Base-by-base conservation (phyloP, 129 eudicot genomes). In the Silybum marianum region DNA sequence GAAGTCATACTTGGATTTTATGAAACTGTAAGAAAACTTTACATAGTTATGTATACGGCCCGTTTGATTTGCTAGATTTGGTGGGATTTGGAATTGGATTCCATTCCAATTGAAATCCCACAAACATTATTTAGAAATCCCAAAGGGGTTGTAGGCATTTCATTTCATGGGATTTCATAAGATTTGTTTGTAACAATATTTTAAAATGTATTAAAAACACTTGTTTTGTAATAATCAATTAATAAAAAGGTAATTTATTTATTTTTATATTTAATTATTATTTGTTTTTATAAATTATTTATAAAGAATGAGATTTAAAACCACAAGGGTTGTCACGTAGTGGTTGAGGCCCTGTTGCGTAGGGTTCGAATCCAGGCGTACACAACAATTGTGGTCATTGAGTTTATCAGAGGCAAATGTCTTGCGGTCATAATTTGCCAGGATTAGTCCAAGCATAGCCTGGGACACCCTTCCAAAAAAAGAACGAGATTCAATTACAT, bases 1-100 rank as follows among this genome's bases (percentile, higher is more conserved):
- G 1, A 92, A 90, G 83, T 82, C 92, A 2, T 82, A 90, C 77
- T 72, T 91, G 58, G 88, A 89, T 82, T 80, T 86, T 71, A 88
- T 90, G 95, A 88, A 46, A 83, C 24, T 73, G 0, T 19, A 69
- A 28, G 48, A 71, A 18, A 54, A 54, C 9, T 0, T 58, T 58
- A 58, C 24, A 54, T 54, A 54, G 63, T 6, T 58, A 58, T 58
- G 22, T 6, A 58, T 58, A 19, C 9, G 21, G 22, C 6, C 19
- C 1, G 19, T 51, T 51, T 51, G 22, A n/a, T 51, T 51, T 51
- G 63, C 62, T 0, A 19, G 62, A 48, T 48, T 48, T 13, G n/a
- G n/a, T 4, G 62, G 62, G 62, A 51, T 51, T 51, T 48, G 19
- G 19, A 48, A 13, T 48, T 48, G 6, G 18, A 48, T 13, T 51